Evolutionary conservation across 1,284 basidiomycete species (phyloP), one percentile per base, ranked within the genome.

Genomic region (Takashimella koratensis): DNA sequence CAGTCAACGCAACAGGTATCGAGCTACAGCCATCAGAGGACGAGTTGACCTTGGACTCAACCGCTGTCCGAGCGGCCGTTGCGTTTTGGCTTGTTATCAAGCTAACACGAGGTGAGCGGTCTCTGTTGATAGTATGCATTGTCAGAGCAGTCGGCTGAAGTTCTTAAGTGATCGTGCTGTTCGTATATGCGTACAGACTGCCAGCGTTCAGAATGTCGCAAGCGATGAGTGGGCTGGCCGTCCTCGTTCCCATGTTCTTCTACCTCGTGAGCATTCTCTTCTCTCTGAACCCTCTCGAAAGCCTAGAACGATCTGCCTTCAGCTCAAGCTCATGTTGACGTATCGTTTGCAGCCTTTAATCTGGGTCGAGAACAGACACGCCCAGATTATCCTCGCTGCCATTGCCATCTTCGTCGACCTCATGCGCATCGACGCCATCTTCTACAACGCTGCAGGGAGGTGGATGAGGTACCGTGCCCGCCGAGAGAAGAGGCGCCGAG

Each of bases 1-100:
- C 71, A 1, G 72, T 63, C 43, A 78, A 76, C 53, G 76, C 76
- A 6, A 67, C 69, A 13, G 67, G 73, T 1, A 76, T 77, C 45
- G 60, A 71, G 46, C 26, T 36, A 47, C 13, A 20, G 54, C 22
- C 48, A 53, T 43, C 47, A 4, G 49, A 24, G 8, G 55, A 47
- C 10, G 47, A 47, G 21, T 0, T 43, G 4, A 21, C 45, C 4
- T 43, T 45, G 20, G 54, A 47, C 24, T 48, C 50, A 43, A 53
- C 48, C 19, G 59, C 62, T 2, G 53, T 67, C 16, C 62, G 56
- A 25, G 59, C 62, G 13, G 64, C 66, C n/a, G 60, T 52, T 2
- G 64, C 60, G 2, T 74, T 73, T 57, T 71, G 64, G 47, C 57
- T 68, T 19, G 58, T 73, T 12, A 66, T 68, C 27, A 74, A 73